These are phyloP conservation scores for Fusarium tupiense DNA, from an alignment of 2,329 filamentous ascomycete genomes.

Conservation along the genomic window DNA sequence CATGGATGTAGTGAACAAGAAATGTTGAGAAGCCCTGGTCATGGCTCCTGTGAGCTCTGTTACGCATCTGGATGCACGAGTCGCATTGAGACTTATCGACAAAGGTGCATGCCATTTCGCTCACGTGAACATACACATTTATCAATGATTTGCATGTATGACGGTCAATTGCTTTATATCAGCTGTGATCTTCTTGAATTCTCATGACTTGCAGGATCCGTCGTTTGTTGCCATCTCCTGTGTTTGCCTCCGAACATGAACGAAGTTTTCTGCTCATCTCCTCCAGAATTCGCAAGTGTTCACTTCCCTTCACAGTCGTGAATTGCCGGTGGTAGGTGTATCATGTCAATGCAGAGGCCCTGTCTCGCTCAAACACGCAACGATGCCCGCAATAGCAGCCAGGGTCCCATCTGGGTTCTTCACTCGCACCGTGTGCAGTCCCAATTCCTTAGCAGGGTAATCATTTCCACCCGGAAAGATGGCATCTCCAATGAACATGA, in stretches of 20 bases:
- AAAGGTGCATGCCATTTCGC: no score
- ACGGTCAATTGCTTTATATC: neutral
- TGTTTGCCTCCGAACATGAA: neutral
- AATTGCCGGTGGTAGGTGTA: accelerated
- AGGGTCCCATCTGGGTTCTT: conserved; percentile 17
- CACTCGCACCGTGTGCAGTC: conserved; percentile 12
- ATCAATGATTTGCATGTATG: accelerated
- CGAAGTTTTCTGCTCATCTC: no score
- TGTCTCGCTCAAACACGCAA: conserved; percentile 10
- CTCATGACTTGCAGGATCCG: neutral
- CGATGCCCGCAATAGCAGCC: conserved; percentile 15
- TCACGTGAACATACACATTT: accelerated
- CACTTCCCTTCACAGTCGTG: neutral
- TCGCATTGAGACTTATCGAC: accelerated
- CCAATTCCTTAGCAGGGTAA: conserved; percentile 13
- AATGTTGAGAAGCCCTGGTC: neutral
- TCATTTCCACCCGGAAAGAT: conserved; percentile 21
- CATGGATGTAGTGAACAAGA: accelerated
- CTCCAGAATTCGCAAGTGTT: accelerated
- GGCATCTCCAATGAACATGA: conserved; percentile 20
- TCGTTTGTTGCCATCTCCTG: neutral
- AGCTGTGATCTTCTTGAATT: no score
- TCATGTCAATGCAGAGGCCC: neutral
- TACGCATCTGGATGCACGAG: neutral
- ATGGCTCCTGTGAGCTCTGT: neutral